Base-by-base conservation (phyloP, 2,329 filamentous ascomycete species). In the Cordyceps fumosorosea region DNA sequence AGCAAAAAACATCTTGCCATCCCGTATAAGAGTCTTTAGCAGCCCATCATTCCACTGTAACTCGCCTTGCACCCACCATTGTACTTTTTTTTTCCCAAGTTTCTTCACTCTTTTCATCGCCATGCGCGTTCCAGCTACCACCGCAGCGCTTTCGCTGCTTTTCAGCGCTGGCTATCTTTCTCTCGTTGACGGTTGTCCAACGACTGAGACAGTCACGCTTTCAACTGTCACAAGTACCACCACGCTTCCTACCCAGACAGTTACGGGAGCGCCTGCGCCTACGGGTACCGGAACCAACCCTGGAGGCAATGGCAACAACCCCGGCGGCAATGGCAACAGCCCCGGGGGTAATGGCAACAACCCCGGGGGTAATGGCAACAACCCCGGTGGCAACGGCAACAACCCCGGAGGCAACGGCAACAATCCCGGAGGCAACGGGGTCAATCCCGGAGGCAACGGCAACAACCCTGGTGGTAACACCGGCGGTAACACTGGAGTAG, bases 1-100 rank as follows among this genome's bases (percentile, higher is more conserved):
- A 10, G 12, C 14, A 34, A 10, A n/a, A 14, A 44, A 37, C 18
- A 22, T 18, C 29, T 29, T 22, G 6, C 44, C 32, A 11, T 16
- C 7, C 52, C 24, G 29, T 62, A 56, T 61, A 61, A 61, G 59
- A 61, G n/a, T 50, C 29, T 56, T 34, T 10, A 11, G 16, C 34
- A 50, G 53, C 53, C 60, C 44, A 44, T 51, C 22, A 55, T 29
- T 55, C 29, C 51, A 22, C 42, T 34, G 26, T 48, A 16, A 16
- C 20, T 50, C 51, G 5, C n/a, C 40, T 34, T n/a, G 51, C 26
- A 37, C 20, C 51, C 29, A 54, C 18, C 16, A 20, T 42, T 6
- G n/a, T 20, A 16, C 37, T 52, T 52, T 37, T 12, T 8, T 3
- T 58, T 59, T 22, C 32, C 29, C 18, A 48, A 42, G 37, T 14